phyloP scores from a whole-genome alignment of 148 eudicot species.

The Nepenthes mirabilis region DNA sequence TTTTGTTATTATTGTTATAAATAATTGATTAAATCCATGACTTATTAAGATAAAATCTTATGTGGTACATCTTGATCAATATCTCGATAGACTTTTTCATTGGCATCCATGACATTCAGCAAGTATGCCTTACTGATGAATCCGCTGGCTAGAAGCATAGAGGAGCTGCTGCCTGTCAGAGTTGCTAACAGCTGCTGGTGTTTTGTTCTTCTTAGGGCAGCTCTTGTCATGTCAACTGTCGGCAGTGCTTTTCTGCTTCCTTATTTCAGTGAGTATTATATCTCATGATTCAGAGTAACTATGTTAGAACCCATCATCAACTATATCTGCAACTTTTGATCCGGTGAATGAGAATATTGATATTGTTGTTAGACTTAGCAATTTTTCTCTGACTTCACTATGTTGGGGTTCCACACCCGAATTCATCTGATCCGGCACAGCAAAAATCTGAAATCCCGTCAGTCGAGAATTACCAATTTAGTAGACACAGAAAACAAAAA shows the following conservation, averaged over 20 bases:
- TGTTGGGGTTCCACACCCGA: too few relatives aligned
- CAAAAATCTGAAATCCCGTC: too few relatives aligned
- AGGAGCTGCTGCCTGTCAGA: slow-evolving; percentile 46
- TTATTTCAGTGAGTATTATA: slow-evolving; percentile 42
- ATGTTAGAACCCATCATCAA: background rate
- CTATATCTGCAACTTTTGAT: background rate
- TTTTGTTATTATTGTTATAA: too few relatives aligned
- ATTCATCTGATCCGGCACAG: too few relatives aligned
- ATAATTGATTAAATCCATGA: background rate
- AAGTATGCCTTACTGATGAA: slow-evolving; percentile 58
- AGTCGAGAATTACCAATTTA: too few relatives aligned
- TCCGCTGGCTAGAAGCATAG: slow-evolving; percentile 66
- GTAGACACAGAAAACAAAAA: too few relatives aligned
- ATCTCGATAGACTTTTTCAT: background rate
- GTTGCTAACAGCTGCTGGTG: slow-evolving; percentile 30
- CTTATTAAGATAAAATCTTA: too few relatives aligned
- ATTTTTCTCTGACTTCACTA: too few relatives aligned
- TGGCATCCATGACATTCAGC: slow-evolving; percentile 22
- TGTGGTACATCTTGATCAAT: too few relatives aligned
- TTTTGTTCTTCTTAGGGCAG: slow-evolving; percentile 36
- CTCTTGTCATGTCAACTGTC: slow-evolving; percentile 51
- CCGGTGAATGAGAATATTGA: background rate
- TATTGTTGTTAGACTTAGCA: background rate
- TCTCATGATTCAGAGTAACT: background rate
- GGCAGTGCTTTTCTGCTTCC: slow-evolving; percentile 61